Base-by-base conservation (phyloP, 2,329 filamentous ascomycete genomes). In the Alternaria solani region DNA sequence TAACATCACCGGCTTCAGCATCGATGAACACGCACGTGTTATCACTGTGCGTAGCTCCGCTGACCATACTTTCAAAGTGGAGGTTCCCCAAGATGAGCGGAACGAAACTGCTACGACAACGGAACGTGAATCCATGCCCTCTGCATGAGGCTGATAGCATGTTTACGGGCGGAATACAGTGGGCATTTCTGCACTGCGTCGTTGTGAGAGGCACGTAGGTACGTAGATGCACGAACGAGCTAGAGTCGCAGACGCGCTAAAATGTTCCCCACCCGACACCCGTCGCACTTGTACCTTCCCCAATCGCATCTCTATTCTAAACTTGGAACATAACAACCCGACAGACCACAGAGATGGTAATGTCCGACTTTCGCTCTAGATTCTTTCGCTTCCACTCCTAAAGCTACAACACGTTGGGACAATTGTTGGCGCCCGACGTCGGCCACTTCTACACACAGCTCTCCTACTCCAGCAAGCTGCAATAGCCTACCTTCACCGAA, bases 41-140 rank as follows among this genome's bases (percentile, higher is more conserved):
- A 32, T 49, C 5, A n/a, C n/a, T 49, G 34, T 49, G 46, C 46
- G 46, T 49, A 25, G 30, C 46, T 49, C 32, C 32, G 46, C 46
- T 25, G 23, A 20, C n/a, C 30, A 36, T 36, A 25, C 20, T 14
- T 49, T 49, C 46, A 26, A 36, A 14, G 20, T 49, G n/a, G 30
- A 38, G 14, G 36, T 38, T 11, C 20, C 12, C 26, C 14, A 11
- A 25, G 18, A 12, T 26, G 46, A 30, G 5, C 1, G 34, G n/a
- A n/a, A 9, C n/a, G 36, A 20, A 9, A 39, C 9, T n/a, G 36
- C n/a, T 11, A 39, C n/a, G n/a, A n/a, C 36, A 20, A 20, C 36
- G 9, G n/a, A 20, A 39, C n/a, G 7, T 38, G 20, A 25, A 49
- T 20, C 30, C 16, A 1, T 49, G 0, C 34, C 8, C 20, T 39